Conservation (phyloP, 129 eudicot genomes). For the Oenanthe sinensis region DNA sequence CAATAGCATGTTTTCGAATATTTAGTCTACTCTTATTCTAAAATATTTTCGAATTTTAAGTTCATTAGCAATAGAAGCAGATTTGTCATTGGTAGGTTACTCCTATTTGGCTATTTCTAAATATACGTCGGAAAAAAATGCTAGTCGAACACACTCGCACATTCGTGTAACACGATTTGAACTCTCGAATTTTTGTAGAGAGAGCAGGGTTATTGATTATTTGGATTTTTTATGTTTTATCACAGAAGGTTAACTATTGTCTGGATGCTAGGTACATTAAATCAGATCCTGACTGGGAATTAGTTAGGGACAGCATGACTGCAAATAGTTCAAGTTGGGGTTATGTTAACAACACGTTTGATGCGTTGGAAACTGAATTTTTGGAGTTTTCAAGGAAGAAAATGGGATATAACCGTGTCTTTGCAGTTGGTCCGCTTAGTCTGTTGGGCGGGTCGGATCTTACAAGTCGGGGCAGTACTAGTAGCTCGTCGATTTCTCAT, state of each 20-base stretch:
- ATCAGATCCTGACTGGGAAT: constrained; percentile 35
- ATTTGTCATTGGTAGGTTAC: too few relatives aligned
- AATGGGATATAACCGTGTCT: constrained; percentile 40
- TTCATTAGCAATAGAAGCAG: background rate
- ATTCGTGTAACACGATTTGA: too few relatives aligned
- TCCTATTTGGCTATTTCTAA: too few relatives aligned
- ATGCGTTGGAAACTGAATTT: constrained; percentile 36
- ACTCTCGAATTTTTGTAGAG: too few relatives aligned
- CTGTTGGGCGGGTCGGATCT: constrained; percentile 17
- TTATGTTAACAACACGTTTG: constrained; percentile 45
- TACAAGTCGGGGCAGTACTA: constrained; percentile 9
- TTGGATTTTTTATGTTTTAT: background rate
- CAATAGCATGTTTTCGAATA: background rate
- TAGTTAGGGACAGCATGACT: constrained; percentile 27
- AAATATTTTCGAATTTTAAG: too few relatives aligned
- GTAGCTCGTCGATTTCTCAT: background rate
- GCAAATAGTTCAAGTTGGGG: constrained; percentile 49
- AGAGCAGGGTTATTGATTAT: too few relatives aligned
- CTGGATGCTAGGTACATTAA: constrained; percentile 15
- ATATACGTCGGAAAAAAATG: too few relatives aligned
- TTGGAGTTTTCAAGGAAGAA: constrained; percentile 24
- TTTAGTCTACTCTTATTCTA: too few relatives aligned
- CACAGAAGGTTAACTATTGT: background rate
- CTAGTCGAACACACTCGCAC: background rate
- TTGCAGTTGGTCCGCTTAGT: constrained; percentile 25